These are phyloP conservation scores for Priceomyces castillae DNA, from an alignment of 805 yeast genomes.

Conservation along the genomic window DNA sequence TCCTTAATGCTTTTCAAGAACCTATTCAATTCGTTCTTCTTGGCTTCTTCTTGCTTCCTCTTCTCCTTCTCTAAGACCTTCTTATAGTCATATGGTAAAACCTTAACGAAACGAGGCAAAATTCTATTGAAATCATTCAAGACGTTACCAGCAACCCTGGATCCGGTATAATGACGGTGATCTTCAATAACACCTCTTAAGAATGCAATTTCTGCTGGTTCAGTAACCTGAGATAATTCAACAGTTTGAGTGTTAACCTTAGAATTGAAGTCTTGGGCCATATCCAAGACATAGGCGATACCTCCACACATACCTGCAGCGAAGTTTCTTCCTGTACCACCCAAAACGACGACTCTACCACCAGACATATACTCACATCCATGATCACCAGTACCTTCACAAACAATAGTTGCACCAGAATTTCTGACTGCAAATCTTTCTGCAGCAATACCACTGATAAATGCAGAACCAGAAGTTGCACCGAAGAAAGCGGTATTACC, in stretches of 20 bases:
- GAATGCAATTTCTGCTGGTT: constrained; percentile 91
- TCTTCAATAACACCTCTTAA: constrained; percentile 91
- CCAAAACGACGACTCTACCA: constrained; percentile 93
- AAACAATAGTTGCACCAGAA: constrained; percentile 96
- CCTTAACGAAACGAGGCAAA: constrained; percentile 87
- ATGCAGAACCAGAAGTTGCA: constrained; percentile 93
- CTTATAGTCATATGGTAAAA: constrained; percentile 89
- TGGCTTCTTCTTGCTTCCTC: constrained; percentile 58
- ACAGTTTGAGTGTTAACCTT: constrained; percentile 81
- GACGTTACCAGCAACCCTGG: constrained; percentile 82
- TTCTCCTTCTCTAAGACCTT: constrained; percentile 80
- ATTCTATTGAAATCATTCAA: constrained; percentile 85
- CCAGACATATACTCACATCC: constrained; percentile 99
- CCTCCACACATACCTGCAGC: constrained; percentile 99
- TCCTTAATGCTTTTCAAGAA: constrained; percentile 72
- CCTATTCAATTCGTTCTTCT: constrained; percentile 60
- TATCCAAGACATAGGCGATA: constrained; percentile 92
- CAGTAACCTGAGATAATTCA: constrained; percentile 71
- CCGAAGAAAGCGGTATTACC: constrained; percentile 98
- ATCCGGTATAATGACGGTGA: constrained; percentile 91
- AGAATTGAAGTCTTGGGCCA: constrained; percentile 85
- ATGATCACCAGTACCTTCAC: constrained; percentile 97
- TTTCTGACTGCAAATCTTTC: constrained; percentile 98
- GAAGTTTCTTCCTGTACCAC: constrained; percentile 86
- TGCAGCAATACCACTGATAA: constrained; percentile 95